These are phyloP conservation scores for Kernera saxatilis DNA, from an alignment of 345 rosid genomes.

Conservation along the genomic window DNA sequence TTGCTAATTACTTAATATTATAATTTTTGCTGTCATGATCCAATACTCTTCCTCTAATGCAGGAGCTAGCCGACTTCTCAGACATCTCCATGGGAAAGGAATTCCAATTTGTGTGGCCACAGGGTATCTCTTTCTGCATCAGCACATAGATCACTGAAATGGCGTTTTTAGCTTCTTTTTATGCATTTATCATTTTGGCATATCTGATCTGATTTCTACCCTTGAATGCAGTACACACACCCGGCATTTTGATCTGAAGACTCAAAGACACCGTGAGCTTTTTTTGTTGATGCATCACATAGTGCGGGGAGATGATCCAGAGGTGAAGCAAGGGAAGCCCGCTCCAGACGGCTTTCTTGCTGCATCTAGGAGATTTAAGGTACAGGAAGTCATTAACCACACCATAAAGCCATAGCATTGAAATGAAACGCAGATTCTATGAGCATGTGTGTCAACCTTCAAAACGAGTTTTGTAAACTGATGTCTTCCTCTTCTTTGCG, in stretches of 20 bases:
- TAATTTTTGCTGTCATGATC: background rate
- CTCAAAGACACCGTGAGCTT: slow-evolving; percentile 67
- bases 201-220: background rate
- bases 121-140: slow-evolving; percentile 42
- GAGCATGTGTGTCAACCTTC: background rate
- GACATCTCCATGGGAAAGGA: slow-evolving; percentile 76
- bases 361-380: slow-evolving; percentile 94
- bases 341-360: slow-evolving; percentile 83
- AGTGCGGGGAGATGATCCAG: slow-evolving; percentile 92
- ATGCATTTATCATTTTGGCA: background rate
- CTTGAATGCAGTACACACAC: slow-evolving; percentile 54
- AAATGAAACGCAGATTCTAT: background rate
- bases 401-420: background rate
- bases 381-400: slow-evolving; percentile 7
- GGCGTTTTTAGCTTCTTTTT: background rate
- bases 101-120: slow-evolving; percentile 78
- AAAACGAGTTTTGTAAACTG: background rate
- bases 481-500: slow-evolving; percentile 9
- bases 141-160: background rate
- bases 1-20: background rate
- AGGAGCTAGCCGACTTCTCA: slow-evolving; percentile 78
- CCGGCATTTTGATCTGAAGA: slow-evolving; percentile 77
- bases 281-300: slow-evolving; percentile 91
- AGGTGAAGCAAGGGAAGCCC: slow-evolving; percentile 92
- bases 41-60: background rate